Base-by-base conservation (phyloP, 2,329 filamentous ascomycete species). In the Fusarium duplospermum region DNA sequence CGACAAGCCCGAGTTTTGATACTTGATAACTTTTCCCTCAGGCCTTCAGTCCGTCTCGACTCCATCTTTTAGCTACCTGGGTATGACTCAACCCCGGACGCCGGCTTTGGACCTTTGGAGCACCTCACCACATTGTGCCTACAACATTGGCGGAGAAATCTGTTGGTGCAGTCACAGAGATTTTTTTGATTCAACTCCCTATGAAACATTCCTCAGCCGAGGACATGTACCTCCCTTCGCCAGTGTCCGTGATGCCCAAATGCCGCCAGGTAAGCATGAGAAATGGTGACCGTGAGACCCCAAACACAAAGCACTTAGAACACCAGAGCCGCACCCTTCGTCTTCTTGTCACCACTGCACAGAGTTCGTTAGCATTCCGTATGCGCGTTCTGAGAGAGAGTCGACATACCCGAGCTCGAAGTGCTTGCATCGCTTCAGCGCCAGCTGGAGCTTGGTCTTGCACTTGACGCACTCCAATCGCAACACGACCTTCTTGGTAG, bases 341-440 rank as follows among this genome's bases (percentile, higher is more conserved):
- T 99, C 94, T 99, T 99, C 95, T 99, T 99, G 93, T 99, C 96
- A 92, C 96, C 96, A 93, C 96, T 97, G 81, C 82, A 80, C 66
- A 75, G 72, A 24, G 24, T 24, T 67, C 59, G 82, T 89, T 84
- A 89, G 86, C 76, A 82, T 78, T 22, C n/a, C 11, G 8, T 33
- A 6, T 5, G 5, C 20, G 7, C 7, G 2, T 9, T n/a, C n/a
- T n/a, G n/a, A n/a, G n/a, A n/a, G n/a, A n/a, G 18, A 4, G 24
- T 63, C 13, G 68, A 91, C 94, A 78, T 95, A 97, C 94, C 95
- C 96, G 84, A 99, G 90, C 91, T 99, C 96, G 89, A 99, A 99
- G 92, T 99, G 96, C 94, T 99, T 99, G 95, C 96, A 99, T 86
- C 96, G 94, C 94, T 99, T 99, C 87, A 99, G 90, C 81, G 96